A percentile compares a stretch with the other conserved stretches of the same genome.
These are phyloP conservation scores for Ambrosia hybrid DNA, from an alignment of 140 eudicot genomes.

Conservation along the genomic window DNA sequence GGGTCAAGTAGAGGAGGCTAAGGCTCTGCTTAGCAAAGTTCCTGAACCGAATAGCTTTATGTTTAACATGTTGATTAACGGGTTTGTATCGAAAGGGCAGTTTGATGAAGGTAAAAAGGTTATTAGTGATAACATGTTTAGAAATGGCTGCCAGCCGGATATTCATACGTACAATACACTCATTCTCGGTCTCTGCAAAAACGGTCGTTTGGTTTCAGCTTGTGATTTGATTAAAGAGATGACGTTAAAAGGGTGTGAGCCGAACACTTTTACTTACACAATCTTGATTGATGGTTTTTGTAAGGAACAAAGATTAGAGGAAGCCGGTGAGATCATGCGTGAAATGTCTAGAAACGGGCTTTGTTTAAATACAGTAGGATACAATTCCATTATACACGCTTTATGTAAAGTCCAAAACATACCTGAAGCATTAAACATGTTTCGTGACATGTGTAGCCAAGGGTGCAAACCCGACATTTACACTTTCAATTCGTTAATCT, in stretches of 20 bases:
- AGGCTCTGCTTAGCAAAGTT: conserved; percentile 62
- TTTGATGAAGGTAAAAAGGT: conserved; percentile 69
- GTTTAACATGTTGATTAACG: conserved; percentile 73
- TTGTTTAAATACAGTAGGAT: conserved; percentile 68
- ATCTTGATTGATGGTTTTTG: conserved; percentile 76
- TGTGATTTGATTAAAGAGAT: conserved; percentile 53
- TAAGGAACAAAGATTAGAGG: conserved; percentile 54
- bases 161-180: conserved; percentile 62
- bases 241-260: conserved; percentile 49
- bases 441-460: conserved; percentile 44
- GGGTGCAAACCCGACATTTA: conserved; percentile 86
- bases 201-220: conserved; percentile 59
- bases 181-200: conserved; percentile 64
- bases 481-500: conserved; percentile 77
- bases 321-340: conserved; percentile 48
- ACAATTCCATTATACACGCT: conserved; percentile 70
- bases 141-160: conserved; percentile 58
- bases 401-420: conserved; percentile 54
- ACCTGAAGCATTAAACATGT: conserved; percentile 57
- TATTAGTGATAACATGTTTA: conserved; percentile 47
- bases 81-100: conserved; percentile 57
- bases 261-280: conserved; percentile 64
- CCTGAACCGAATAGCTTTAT: conserved; percentile 72
- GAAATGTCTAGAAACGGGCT: conserved; percentile 75
- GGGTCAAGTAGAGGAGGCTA: conserved; percentile 68